These are phyloP conservation scores for Diaporthe amygdali DNA, from an alignment of 2,329 filamentous ascomycete genomes.

Conservation along the genomic window DNA sequence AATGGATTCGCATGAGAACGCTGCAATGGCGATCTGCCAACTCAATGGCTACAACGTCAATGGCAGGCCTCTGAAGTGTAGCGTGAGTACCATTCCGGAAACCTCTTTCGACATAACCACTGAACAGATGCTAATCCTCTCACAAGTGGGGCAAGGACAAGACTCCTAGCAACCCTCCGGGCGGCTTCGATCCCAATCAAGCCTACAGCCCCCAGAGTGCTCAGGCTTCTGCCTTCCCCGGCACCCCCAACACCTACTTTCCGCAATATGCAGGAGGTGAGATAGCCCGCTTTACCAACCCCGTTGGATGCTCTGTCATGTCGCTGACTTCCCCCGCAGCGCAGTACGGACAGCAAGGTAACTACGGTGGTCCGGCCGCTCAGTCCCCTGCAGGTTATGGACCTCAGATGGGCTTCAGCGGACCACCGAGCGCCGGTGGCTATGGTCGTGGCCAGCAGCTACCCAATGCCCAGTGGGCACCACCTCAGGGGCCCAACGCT, in stretches of 20 bases:
- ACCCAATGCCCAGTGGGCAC: slow-evolving; percentile 60
- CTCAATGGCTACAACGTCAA: slow-evolving; percentile 98
- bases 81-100: slow-evolving; percentile 68
- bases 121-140: slow-evolving; percentile 35
- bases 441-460: slow-evolving; percentile 78
- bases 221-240: slow-evolving; percentile 75
- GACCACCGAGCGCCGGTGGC: slow-evolving; percentile 77
- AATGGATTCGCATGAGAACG: slow-evolving; percentile 98
- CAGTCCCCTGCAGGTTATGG: slow-evolving; percentile 68
- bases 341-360: slow-evolving; percentile 69
- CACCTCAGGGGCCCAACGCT: slow-evolving; percentile 59
- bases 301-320: slow-evolving; percentile 38
- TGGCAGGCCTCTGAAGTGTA: slow-evolving; percentile 95
- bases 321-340: slow-evolving; percentile 60
- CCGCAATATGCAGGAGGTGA: slow-evolving; percentile 86
- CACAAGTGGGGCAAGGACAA: slow-evolving; percentile 98
- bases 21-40: slow-evolving; percentile 97
- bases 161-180: slow-evolving; percentile 73
- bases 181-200: slow-evolving; percentile 77
- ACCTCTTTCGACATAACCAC: slow-evolving; percentile 17
- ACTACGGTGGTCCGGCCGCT: slow-evolving; percentile 63
- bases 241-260: slow-evolving; percentile 83
- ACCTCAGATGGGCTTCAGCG: slow-evolving; percentile 74
- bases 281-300: neutral
- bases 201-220: slow-evolving; percentile 77